phyloP scores from a whole-genome alignment of 1,284 basidiomycete genomes.

The Serendipita sp. region DNA sequence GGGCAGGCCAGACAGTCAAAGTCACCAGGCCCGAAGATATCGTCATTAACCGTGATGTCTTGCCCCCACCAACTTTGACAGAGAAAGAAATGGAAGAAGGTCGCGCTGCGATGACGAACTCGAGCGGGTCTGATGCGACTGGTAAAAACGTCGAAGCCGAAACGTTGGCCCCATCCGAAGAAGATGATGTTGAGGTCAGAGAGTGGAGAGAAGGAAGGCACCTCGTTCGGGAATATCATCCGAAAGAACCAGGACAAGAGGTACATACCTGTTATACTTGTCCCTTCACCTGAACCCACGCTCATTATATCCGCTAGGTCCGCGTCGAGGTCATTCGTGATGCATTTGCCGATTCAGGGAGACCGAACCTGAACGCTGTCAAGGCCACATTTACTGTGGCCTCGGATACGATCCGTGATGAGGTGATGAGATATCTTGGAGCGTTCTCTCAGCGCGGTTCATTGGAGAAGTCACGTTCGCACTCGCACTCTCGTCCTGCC shows the following conservation, averaged over 20 bases:
- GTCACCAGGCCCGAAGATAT: conserved; percentile 57
- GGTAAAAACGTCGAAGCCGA: background rate
- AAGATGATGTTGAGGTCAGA: conserved; percentile 24
- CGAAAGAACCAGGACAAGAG: conserved; percentile 43
- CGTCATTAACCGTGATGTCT: conserved; percentile 64
- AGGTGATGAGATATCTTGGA: background rate
- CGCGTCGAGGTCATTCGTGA: conserved; percentile 48
- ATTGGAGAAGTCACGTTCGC: background rate
- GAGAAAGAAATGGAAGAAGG: conserved; percentile 23
- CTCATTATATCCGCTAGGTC: conserved; percentile 26
- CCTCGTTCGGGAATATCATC: conserved; percentile 46
- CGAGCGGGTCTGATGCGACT: conserved; percentile 2
- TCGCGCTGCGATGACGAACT: conserved; percentile 17
- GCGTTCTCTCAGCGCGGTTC: background rate
- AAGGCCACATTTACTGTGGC: conserved; percentile 3
- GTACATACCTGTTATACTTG: conserved; percentile 25
- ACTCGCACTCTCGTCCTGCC: background rate
- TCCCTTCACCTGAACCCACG: conserved; percentile 1
- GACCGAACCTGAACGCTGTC: conserved; percentile 12
- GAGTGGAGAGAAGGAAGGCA: conserved; percentile 62
- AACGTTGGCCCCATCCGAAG: conserved; percentile 17
- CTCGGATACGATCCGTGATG: background rate
- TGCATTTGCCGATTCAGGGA: conserved; percentile 22
- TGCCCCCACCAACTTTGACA: conserved; percentile 15
- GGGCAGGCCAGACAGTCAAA: conserved; percentile 65